Conservation (phyloP, 2,329 filamentous ascomycete genomes). For the Daldinia sp. region DNA sequence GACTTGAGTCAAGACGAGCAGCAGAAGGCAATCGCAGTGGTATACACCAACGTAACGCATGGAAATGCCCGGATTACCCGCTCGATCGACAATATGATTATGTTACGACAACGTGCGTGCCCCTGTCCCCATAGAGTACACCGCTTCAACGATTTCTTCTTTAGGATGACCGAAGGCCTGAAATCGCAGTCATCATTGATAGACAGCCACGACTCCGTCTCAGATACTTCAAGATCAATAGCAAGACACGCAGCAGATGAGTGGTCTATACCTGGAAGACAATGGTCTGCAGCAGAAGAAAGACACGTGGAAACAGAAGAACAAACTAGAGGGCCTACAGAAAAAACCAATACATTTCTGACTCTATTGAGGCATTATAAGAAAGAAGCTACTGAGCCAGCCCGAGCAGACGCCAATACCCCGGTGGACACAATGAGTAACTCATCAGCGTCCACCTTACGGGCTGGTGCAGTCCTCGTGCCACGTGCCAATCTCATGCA, state of each 20-base stretch:
- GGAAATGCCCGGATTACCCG: constrained; percentile 29
- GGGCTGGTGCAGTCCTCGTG: not conserved
- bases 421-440: constrained; percentile 3
- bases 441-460: not conserved
- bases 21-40: constrained; percentile 26
- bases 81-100: constrained; percentile 24
- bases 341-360: not conserved
- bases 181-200: not conserved
- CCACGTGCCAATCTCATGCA: constrained; percentile 12
- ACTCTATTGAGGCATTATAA: not conserved
- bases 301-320: not conserved
- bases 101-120: constrained; percentile 18
- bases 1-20: constrained; percentile 32
- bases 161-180: not conserved
- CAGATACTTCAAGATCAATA: not conserved
- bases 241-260: not conserved
- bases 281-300: not conserved
- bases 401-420: not conserved
- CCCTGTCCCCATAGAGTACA: constrained; percentile 33
- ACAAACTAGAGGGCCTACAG: not conserved
- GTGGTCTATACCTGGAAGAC: not conserved
- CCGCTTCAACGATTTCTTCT: constrained; percentile 14
- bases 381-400: not conserved
- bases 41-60: constrained; percentile 35
- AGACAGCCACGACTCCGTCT: not conserved